phyloP scores from a whole-genome alignment of 2,329 filamentous ascomycete species.

The Aspergillus aculeatinus region DNA sequence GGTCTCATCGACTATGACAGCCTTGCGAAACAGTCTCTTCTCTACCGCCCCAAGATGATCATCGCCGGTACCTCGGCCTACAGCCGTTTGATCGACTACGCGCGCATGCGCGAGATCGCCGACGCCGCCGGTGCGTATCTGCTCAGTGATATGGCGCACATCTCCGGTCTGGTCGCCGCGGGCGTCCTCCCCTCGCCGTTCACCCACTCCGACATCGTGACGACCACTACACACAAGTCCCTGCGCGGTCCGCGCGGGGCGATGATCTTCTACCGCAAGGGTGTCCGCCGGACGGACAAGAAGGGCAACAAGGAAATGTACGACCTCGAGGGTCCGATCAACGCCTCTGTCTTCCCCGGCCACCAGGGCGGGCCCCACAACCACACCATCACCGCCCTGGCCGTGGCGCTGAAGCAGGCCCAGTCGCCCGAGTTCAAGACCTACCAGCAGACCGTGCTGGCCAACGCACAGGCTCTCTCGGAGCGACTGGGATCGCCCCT shows the following conservation, averaged over 20 bases:
- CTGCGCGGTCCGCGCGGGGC: constrained; percentile 94
- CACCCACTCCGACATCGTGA: constrained; percentile 89
- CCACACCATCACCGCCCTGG: constrained; percentile 96
- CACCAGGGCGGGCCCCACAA: constrained; percentile 99
- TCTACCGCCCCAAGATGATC: constrained; percentile 95
- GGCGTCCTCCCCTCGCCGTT: constrained; percentile 94
- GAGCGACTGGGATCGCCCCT: constrained; percentile 70
- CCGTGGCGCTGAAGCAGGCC: constrained; percentile 93
- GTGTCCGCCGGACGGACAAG: constrained; percentile 88
- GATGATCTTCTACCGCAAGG: constrained; percentile 99
- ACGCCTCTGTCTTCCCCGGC: constrained; percentile 98
- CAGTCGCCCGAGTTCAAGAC: constrained; percentile 84
- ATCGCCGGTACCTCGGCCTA: constrained; percentile 97
- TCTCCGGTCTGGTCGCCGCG: constrained; percentile 91
- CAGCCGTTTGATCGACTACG: constrained; percentile 96
- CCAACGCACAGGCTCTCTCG: constrained; percentile 91
- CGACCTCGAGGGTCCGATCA: constrained; percentile 93
- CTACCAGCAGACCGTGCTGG: constrained; percentile 89
- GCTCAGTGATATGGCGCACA: constrained; percentile 97
- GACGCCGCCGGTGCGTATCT: constrained; percentile 93
- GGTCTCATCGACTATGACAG: constrained; percentile 96
- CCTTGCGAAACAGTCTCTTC: constrained; percentile 81
- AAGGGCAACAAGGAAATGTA: constrained; percentile 86
- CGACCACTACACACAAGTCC: constrained; percentile 98
- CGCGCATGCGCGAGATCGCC: constrained; percentile 91